Conservation (phyloP, 1,139 yeast species). For the Meyerozyma sp. region DNA sequence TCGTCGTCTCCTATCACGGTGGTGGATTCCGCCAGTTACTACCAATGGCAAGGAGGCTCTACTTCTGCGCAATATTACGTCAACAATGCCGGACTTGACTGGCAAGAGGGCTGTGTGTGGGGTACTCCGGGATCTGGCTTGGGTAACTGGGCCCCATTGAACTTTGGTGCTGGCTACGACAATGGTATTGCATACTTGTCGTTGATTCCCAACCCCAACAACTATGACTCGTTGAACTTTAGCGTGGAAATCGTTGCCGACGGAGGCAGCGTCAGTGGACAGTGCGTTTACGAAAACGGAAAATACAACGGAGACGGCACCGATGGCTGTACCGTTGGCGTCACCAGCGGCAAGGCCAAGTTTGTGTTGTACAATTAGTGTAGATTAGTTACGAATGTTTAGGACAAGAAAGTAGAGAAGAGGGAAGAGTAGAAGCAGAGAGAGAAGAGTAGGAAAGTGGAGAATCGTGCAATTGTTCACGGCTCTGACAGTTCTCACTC, state of each 20-base stretch:
- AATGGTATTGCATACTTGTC: conserved; percentile 81
- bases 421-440: not conserved
- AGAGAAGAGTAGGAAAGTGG: too few relatives aligned
- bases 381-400: not conserved
- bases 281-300: conserved; percentile 79
- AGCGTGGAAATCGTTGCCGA: conserved; percentile 71
- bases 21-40: conserved; percentile 73
- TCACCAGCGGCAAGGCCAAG: conserved; percentile 74
- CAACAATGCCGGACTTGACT: conserved; percentile 89
- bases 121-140: conserved; percentile 72
- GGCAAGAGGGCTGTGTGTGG: conserved; percentile 91
- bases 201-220: conserved; percentile 93
- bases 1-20: conserved; percentile 62
- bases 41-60: conserved; percentile 72
- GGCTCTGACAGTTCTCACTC: too few relatives aligned
- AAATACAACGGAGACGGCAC: conserved; percentile 58
- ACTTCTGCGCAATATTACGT: conserved; percentile 97
- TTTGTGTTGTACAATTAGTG: conserved; percentile 48
- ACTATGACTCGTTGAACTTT: conserved; percentile 69
- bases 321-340: conserved; percentile 93
- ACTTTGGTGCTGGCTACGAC: conserved; percentile 87
- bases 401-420: not conserved
- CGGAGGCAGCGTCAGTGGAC: conserved; percentile 67
- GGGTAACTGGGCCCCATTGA: conserved; percentile 98
- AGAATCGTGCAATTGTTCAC: too few relatives aligned